Evolutionary conservation across 2,329 filamentous ascomycete species (phyloP), one percentile per base, ranked within the genome.

Genomic region (Botryosphaeria dothidea): DNA sequence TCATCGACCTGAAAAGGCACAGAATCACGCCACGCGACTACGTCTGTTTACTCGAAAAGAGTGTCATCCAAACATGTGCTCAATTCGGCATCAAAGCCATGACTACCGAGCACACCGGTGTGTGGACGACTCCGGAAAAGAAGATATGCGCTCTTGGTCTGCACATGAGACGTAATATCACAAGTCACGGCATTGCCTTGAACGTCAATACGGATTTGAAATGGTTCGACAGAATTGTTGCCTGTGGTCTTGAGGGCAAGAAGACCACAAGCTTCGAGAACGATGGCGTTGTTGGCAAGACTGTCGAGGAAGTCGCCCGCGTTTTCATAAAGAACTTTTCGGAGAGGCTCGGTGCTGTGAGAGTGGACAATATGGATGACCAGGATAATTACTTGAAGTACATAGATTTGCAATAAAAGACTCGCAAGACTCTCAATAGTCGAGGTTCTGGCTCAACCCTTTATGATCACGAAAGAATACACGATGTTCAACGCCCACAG

Each of bases 71-170:
- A 6, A 83, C 89, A 0, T 86, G 95, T 31, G 76, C 72, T 0
- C 67, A 74, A 2, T 92, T 88, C 70, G 85, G 84, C 0, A 81
- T 97, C 17, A 69, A 80, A 3, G 88, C 86, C 0, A 85, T 83
- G 76, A 88, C 84, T 51, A 92, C 86, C 0, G 86, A 88, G 62
- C 88, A 97, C 75, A 93, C 93, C 2, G 94, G 94, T 0, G 92
- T 97, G 17, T 97, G 93, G 93, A 68, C 75, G 56, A 67, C 69
- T 65, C 66, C 70, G 0, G 56, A 62, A 13, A 41, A 84, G 71
- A 99, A 98, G 82, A 93, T 99, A 70, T 92, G 92, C 0, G 93
- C 93, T 0, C 81, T 98, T 46, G 95, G 95, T 0, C 92, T 99
- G n/a, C 93, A 98, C 79, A 85, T 97, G 68, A 83, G 93, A 15